phyloP scores from a whole-genome alignment of 495 filamentous ascomycete species.

The Cercophora scortea region DNA sequence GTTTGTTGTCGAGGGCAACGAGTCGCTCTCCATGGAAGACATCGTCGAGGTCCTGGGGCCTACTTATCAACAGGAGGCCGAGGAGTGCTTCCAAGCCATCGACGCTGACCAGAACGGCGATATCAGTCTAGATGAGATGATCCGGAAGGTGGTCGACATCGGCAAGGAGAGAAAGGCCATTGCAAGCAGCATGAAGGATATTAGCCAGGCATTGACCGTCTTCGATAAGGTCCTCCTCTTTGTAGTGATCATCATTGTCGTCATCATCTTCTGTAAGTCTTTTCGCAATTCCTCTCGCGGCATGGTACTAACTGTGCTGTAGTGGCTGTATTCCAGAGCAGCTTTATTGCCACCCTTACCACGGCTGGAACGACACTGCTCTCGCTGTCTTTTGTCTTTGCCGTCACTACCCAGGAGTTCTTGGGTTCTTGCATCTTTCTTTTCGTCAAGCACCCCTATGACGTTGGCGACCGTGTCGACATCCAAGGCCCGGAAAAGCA shows the following conservation, averaged over 20 bases:
- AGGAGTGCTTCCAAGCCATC: slow-evolving; percentile 71
- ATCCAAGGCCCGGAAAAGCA: slow-evolving; percentile 54
- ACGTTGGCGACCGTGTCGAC: slow-evolving; percentile 91
- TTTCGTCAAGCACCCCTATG: slow-evolving; percentile 89
- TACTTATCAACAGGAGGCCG: slow-evolving; percentile 61
- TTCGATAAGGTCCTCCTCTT: slow-evolving; percentile 76
- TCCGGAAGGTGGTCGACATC: slow-evolving; percentile 75
- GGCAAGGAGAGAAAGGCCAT: slow-evolving; percentile 79
- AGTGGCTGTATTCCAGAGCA: slow-evolving; percentile 78
- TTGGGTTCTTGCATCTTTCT: slow-evolving; percentile 95
- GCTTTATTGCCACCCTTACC: slow-evolving; percentile 78
- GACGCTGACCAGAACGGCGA: slow-evolving; percentile 90
- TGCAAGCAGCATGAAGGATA: slow-evolving; percentile 88
- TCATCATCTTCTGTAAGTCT: slow-evolving; percentile 75
- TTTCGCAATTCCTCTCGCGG: not conserved
- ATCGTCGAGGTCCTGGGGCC: slow-evolving; percentile 79
- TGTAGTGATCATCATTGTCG: slow-evolving; percentile 67
- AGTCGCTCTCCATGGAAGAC: slow-evolving; percentile 72
- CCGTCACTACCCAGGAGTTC: slow-evolving; percentile 84
- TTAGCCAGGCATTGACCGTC: slow-evolving; percentile 87
- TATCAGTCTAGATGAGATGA: slow-evolving; percentile 91
- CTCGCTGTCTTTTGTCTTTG: slow-evolving; percentile 90
- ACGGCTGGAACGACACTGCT: slow-evolving; percentile 94
- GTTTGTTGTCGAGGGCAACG: slow-evolving; percentile 84
- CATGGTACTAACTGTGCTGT: slow-evolving; percentile 6